These are phyloP conservation scores for Tephrocybe sp. DNA, from an alignment of 768 basidiomycete genomes.

Conservation along the genomic window DNA sequence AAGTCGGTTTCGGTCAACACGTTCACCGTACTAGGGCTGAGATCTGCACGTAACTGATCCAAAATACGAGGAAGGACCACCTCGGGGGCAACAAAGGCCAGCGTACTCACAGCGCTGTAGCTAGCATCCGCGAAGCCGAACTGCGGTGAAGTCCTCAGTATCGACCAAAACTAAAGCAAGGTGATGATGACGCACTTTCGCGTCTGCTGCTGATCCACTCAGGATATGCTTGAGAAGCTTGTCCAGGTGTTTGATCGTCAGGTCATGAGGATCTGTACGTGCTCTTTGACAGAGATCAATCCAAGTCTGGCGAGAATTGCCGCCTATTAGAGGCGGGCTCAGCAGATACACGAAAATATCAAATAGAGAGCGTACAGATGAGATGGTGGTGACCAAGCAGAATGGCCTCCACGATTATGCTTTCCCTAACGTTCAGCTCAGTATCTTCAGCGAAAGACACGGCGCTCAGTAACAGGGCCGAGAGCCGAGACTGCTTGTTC, in stretches of 20 bases:
- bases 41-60: conserved; percentile 61
- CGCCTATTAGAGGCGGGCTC: conserved; percentile 29
- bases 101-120: conserved; percentile 70
- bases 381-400: conserved; percentile 75
- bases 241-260: conserved; percentile 53
- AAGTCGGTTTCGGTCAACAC: conserved; percentile 71
- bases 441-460: conserved; percentile 46
- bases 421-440: conserved; percentile 40
- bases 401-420: conserved; percentile 51
- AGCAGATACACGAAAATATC: not conserved
- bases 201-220: conserved; percentile 41
- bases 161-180: not conserved
- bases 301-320: conserved; percentile 66
- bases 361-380: conserved; percentile 48
- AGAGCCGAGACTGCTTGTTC: conserved; percentile 53
- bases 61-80: conserved; percentile 68
- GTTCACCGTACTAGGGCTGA: conserved; percentile 59
- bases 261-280: conserved; percentile 60
- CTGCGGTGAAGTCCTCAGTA: conserved; percentile 22
- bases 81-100: conserved; percentile 79
- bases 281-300: conserved; percentile 80
- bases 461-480: conserved; percentile 52
- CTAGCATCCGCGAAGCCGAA: conserved; percentile 64
- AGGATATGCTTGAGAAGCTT: conserved; percentile 49
- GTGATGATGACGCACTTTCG: conserved; percentile 40